Evolutionary conservation across 2,329 filamentous ascomycete species (phyloP), one percentile per base, ranked within the genome.

Genomic region (Metarhizium sp.): DNA sequence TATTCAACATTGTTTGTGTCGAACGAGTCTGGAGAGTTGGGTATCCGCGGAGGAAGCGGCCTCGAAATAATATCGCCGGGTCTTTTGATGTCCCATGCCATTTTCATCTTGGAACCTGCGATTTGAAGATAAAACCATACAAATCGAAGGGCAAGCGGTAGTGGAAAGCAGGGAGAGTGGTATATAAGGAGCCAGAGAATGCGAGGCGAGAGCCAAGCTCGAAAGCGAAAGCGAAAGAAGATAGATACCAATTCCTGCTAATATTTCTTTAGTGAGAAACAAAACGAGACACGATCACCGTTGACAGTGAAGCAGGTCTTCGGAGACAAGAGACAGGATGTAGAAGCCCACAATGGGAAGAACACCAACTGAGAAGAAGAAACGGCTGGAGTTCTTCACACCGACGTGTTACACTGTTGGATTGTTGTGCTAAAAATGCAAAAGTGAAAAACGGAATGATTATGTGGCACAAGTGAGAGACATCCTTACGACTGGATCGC

Each of bases 21-120:
- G 40, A 51, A 45, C 2, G 55, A 20, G 6, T 18, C 43, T 10
- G 49, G 38, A 16, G 46, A 30, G 13, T n/a, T 18, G 25, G 34
- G 10, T 34, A 53, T 10, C 29, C 47, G 50, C 34, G 50, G 49
- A 6, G 55, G 55, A 13, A 36, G 18, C 7, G 55, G 55, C 38
- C 52, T 53, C 36, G 55, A 48, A 14, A 55, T 55, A n/a, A 52
- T 50, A 25, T 57, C 52, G 8, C 50, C 43, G 3, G 52, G 55
- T 20, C 52, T 50, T 20, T 40, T 49, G 10, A 40, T 6, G 14
- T 48, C 45, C 49, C 52, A 54, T 11, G 42, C 13, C 43, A 14
- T 48, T 25, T 50, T 50, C 55, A 57, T 57, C 36, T 32, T 51
- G 36, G 18, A 32, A 7, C 25, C 43, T 40, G 18, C 32, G 45